A percentile compares a stretch with the other conserved stretches of the same genome.
Evolutionary conservation across 2,329 filamentous ascomycete genomes (phyloP).

Genomic region (Stemphylium lycopersici): DNA sequence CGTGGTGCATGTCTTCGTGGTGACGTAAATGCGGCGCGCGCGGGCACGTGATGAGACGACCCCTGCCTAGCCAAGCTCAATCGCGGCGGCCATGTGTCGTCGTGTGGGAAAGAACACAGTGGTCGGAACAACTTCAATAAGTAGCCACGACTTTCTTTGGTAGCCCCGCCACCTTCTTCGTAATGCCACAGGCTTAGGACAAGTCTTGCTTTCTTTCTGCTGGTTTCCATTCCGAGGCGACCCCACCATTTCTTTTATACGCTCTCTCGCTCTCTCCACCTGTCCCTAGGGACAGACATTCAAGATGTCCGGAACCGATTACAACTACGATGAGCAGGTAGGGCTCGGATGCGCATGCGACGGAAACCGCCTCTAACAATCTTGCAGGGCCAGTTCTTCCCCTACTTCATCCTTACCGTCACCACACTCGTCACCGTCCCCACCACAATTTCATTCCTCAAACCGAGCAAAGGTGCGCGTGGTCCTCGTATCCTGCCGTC

Average conservation of each 20-base stretch:
- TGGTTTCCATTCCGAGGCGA: constrained; percentile 24
- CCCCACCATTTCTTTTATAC: constrained; percentile 22
- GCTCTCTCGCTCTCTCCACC: constrained; percentile 23
- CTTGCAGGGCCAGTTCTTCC: constrained; percentile 89
- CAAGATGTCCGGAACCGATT: constrained; percentile 69
- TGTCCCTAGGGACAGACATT: constrained; percentile 27
- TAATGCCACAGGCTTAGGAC: constrained; percentile 31
- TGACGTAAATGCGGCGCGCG: constrained; percentile 18
- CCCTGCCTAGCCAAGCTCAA: constrained; percentile 21
- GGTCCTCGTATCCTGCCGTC: constrained; percentile 2
- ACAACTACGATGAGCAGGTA: constrained; percentile 96
- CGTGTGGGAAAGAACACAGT: constrained; percentile 37
- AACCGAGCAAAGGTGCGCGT: constrained; percentile 69
- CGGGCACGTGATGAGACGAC: constrained; percentile 13
- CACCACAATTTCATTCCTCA: constrained; percentile 85
- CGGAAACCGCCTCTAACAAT: constrained; percentile 19
- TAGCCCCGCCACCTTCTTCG: constrained; percentile 23
- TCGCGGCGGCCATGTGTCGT: constrained; percentile 30
- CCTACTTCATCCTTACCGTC: constrained; percentile 95
- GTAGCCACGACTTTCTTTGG: constrained; percentile 37
- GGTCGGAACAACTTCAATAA: constrained; percentile 33
- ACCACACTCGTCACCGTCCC: constrained; percentile 86
- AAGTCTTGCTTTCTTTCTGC: constrained; percentile 10
- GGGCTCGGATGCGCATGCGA: constrained; percentile 20
- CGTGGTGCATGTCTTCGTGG: not conserved